phyloP scores from a whole-genome alignment of 1,139 yeast species.

The Blastobotrys indianensis region DNA sequence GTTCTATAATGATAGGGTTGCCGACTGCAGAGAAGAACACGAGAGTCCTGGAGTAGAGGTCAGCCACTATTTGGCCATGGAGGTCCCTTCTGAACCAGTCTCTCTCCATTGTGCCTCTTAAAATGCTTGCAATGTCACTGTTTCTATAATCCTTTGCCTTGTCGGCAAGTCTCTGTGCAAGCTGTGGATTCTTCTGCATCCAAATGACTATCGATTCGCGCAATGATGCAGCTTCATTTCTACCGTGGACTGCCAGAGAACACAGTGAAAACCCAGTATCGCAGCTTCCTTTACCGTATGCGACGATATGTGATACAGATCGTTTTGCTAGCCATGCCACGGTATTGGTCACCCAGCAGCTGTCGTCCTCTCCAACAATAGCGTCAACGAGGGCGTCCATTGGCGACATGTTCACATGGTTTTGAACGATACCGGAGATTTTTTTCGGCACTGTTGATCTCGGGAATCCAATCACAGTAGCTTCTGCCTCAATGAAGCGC shows the following conservation, averaged over 20 bases:
- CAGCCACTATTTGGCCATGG: not conserved
- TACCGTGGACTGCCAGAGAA: not conserved
- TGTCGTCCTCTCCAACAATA: too few relatives aligned
- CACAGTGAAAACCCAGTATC: not conserved
- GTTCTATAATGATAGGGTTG: not conserved
- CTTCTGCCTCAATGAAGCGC: too few relatives aligned
- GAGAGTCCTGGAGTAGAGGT: too few relatives aligned
- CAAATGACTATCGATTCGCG: not conserved
- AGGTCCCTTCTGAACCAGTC: conserved; percentile 2
- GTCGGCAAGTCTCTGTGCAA: not conserved
- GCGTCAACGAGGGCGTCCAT: too few relatives aligned
- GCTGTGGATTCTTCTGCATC: not conserved
- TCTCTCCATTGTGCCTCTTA: not conserved
- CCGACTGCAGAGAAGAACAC: not conserved
- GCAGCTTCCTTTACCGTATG: not conserved
- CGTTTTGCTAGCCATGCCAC: not conserved
- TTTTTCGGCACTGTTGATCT: too few relatives aligned
- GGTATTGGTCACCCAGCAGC: not conserved
- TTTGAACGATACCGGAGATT: too few relatives aligned
- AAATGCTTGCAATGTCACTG: not conserved
- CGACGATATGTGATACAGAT: not conserved
- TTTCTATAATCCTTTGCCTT: not conserved
- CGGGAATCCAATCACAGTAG: too few relatives aligned
- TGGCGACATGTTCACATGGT: too few relatives aligned
- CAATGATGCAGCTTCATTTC: not conserved